Conservation (phyloP, 768 basidiomycete species). For the Pulveroboletus frians region DNA sequence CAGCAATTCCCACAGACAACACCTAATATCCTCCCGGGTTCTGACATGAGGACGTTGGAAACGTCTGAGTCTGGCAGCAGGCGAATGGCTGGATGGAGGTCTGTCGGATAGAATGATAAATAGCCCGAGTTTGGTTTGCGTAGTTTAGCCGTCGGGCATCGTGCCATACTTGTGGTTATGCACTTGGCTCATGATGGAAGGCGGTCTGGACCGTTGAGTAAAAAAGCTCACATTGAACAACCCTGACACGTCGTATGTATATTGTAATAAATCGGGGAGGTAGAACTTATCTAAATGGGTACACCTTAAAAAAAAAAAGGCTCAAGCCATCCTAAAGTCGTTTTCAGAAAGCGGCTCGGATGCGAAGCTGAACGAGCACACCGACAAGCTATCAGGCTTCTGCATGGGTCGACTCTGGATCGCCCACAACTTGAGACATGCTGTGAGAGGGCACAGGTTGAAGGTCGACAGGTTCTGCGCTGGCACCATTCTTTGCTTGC, state of each 20-base stretch:
- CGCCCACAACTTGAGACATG: constrained; percentile 13
- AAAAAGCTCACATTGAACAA: neutral
- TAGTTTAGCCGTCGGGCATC: neutral
- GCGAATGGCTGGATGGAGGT: neutral
- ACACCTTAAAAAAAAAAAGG: no score
- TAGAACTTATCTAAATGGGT: no score
- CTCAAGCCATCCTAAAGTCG: no score
- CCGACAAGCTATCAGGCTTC: neutral
- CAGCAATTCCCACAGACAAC: constrained; percentile 16
- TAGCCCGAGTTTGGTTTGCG: neutral
- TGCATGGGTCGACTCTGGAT: neutral
- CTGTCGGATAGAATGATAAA: neutral
- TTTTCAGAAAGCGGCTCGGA: neutral
- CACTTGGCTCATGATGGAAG: neutral
- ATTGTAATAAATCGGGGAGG: no score
- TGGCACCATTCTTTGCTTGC: constrained; percentile 14
- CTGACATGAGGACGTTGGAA: constrained; percentile 6
- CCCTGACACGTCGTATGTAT: neutral
- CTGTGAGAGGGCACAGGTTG: constrained; percentile 21
- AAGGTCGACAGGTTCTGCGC: constrained; percentile 9
- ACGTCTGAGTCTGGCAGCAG: neutral
- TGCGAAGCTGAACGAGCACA: neutral
- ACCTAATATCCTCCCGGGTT: constrained; percentile 1
- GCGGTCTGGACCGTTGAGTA: neutral
- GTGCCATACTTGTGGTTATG: neutral